These are phyloP conservation scores for Ustanciosporium gigantosporum DNA, from an alignment of 1,284 basidiomycete species.

Conservation along the genomic window DNA sequence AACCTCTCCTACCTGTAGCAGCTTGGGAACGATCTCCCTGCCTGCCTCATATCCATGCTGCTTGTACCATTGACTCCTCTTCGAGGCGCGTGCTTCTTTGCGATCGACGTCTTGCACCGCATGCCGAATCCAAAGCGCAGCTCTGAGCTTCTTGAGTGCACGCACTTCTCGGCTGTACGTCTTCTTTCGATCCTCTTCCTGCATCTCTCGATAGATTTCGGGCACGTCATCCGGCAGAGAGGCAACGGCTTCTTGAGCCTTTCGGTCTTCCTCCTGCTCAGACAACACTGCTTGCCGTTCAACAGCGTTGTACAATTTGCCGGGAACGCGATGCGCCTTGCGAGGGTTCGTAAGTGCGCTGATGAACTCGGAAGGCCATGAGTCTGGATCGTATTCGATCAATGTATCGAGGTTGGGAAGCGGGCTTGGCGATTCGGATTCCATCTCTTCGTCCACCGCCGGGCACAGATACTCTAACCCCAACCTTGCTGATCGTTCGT, in stretches of 20 bases:
- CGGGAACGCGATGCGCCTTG: conserved; percentile 42
- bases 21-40: conserved; percentile 53
- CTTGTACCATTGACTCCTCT: conserved; percentile 53
- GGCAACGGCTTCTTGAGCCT: conserved; percentile 3
- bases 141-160: conserved; percentile 31
- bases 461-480: conserved; percentile 50
- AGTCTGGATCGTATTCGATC: conserved; percentile 23
- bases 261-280: conserved; percentile 4
- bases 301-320: conserved; percentile 47
- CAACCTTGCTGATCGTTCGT: conserved; percentile 36
- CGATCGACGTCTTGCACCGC: conserved; percentile 46
- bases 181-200: conserved; percentile 31
- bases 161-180: conserved; percentile 14
- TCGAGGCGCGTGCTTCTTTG: conserved; percentile 42
- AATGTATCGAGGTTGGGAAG: conserved; percentile 28
- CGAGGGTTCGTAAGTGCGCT: conserved; percentile 37
- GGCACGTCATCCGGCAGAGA: conserved; percentile 48
- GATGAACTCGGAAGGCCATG: conserved; percentile 26
- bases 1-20: conserved; percentile 47
- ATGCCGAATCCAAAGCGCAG: conserved; percentile 44
- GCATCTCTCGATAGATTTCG: conserved; percentile 58
- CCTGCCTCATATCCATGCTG: conserved; percentile 55
- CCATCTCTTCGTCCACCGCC: conserved; percentile 3
- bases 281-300: conserved; percentile 39
- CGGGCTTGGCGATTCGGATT: conserved; percentile 1